A percentile compares a stretch with the other conserved stretches of the same genome.
These are phyloP conservation scores for Solanum peruvianum DNA, from an alignment of 257 asterid genomes.

Conservation along the genomic window DNA sequence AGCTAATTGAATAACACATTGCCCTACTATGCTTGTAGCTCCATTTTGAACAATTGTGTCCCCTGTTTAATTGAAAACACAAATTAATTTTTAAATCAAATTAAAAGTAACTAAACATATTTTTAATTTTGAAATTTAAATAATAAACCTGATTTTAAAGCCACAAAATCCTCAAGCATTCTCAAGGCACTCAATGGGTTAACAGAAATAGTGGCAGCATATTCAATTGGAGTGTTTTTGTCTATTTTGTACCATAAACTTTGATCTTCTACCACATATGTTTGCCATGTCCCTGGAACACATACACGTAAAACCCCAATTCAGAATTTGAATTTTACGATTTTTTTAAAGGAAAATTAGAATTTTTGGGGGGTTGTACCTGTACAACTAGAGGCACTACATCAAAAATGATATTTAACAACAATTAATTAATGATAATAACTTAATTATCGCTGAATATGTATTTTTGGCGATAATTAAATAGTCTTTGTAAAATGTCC, in stretches of 20 bases:
- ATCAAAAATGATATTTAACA: too few relatives aligned
- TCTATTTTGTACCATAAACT: conserved; percentile 68
- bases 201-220: conserved; percentile 76
- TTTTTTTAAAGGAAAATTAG: too few relatives aligned
- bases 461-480: too few relatives aligned
- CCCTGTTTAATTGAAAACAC: too few relatives aligned
- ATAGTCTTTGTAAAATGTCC: too few relatives aligned
- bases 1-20: too few relatives aligned
- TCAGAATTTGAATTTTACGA: background rate
- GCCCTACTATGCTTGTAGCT: too few relatives aligned
- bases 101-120: background rate
- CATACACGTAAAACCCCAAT: background rate
- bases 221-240: conserved; percentile 62
- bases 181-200: conserved; percentile 83
- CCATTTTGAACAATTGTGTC: too few relatives aligned
- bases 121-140: background rate
- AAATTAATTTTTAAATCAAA: background rate
- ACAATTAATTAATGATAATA: too few relatives aligned
- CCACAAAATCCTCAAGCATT: conserved; percentile 82
- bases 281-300: conserved; percentile 81
- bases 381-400: too few relatives aligned
- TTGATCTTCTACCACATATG: conserved; percentile 71
- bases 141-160: conserved; percentile 59
- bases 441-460: too few relatives aligned
- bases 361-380: too few relatives aligned